These are phyloP conservation scores for Trebouxia gelatinosa DNA, from an alignment of 163 green algal species.

Conservation along the genomic window DNA sequence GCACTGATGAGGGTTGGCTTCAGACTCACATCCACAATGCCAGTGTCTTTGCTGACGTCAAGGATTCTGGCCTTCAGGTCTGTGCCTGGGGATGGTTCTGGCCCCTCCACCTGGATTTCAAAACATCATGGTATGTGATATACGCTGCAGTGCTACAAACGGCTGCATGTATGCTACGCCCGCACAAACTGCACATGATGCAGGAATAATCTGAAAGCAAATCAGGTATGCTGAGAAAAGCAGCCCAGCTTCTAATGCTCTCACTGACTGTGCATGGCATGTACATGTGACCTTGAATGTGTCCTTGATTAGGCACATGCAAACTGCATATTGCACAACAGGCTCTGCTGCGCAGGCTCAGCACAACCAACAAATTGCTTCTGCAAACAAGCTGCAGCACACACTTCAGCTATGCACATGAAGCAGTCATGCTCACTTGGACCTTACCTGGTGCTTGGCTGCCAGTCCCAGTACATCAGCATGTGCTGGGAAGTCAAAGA, in stretches of 20 bases:
- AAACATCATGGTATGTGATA: not conserved
- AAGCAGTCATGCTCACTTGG: not conserved
- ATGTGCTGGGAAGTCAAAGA: constrained; percentile 62
- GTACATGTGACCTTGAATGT: no score
- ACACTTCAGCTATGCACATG: not conserved
- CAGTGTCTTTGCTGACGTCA: constrained; percentile 69
- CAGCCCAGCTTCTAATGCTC: no score
- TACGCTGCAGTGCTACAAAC: no score
- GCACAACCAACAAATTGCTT: not conserved
- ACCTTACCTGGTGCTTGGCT: constrained; percentile 46
- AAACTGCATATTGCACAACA: not conserved
- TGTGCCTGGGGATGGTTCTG: constrained; percentile 28
- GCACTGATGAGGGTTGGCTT: constrained; percentile 27
- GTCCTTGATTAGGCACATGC: no score
- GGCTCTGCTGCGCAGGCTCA: not conserved
- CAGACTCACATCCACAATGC: constrained; percentile 71
- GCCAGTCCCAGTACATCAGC: constrained; percentile 68
- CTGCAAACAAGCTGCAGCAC: not conserved
- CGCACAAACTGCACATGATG: no score
- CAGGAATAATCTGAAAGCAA: no score
- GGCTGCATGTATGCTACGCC: no score
- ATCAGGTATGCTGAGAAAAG: no score
- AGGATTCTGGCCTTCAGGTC: constrained; percentile 60
- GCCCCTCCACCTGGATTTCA: not conserved
- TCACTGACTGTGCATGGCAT: no score